Evolutionary conservation across 2,329 filamentous ascomycete species (phyloP).

Genomic region (Dendryphion nanum): DNA sequence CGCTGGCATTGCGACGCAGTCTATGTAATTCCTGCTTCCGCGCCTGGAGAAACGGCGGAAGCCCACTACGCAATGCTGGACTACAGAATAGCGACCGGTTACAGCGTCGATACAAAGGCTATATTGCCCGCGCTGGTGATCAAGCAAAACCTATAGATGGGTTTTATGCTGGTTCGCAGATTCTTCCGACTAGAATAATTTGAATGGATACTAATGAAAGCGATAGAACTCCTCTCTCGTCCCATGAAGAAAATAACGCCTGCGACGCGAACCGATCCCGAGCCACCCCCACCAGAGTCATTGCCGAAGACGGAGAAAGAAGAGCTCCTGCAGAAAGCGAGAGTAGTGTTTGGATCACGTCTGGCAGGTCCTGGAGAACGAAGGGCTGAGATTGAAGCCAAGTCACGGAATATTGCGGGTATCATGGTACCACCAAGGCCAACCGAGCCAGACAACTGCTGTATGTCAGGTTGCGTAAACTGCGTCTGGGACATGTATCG

Average conservation of each 20-base stretch:
- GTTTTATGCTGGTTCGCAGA: constrained; percentile 34
- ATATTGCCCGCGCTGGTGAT: constrained; percentile 38
- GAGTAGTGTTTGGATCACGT: constrained; percentile 79
- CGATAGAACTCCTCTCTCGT: constrained; percentile 38
- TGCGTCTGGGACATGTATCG: constrained; percentile 93
- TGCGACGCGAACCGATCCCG: constrained; percentile 29
- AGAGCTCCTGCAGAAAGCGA: constrained; percentile 56
- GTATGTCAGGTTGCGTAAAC: constrained; percentile 97
- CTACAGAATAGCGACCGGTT: constrained; percentile 35
- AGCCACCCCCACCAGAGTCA: constrained; percentile 32
- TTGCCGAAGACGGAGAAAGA: constrained; percentile 51
- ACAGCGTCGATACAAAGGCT: constrained; percentile 33
- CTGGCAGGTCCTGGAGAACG: constrained; percentile 72
- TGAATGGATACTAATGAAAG: constrained; percentile 17
- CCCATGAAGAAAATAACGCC: constrained; percentile 26
- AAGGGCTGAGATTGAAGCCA: constrained; percentile 57
- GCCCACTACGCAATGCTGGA: constrained; percentile 11
- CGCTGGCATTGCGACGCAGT: constrained; percentile 18
- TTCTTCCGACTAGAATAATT: background rate
- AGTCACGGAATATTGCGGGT: constrained; percentile 69
- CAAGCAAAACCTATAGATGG: constrained; percentile 39
- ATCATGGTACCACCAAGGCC: constrained; percentile 80
- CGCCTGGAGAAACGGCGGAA: constrained; percentile 11
- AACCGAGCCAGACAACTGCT: constrained; percentile 94
- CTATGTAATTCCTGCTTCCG: constrained; percentile 26